phyloP scores from a whole-genome alignment of 1,139 yeast species.

The Petasospora fabianii region DNA sequence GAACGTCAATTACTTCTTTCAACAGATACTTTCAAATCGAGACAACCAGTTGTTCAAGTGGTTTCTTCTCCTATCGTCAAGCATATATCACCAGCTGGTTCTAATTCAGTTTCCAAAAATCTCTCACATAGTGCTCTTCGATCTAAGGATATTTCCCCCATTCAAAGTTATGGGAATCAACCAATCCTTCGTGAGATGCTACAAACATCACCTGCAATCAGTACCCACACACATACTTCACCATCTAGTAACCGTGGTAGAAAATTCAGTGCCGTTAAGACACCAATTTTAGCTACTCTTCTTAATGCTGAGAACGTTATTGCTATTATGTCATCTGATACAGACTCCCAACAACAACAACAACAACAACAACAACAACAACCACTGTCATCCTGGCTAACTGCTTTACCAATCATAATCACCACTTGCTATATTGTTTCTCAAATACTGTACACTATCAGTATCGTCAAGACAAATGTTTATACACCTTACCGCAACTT shows the following conservation, averaged over 20 bases:
- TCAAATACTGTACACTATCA: constrained; percentile 15
- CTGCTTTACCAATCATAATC: constrained; percentile 9
- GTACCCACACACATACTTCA: not conserved
- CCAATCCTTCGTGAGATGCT: constrained; percentile 2
- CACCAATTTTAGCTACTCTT: constrained; percentile 20
- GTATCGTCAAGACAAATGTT: constrained; percentile 21
- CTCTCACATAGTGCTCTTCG: too few species aligned
- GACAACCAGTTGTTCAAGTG: constrained; percentile 7
- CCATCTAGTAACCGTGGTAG: not conserved
- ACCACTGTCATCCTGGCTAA: constrained; percentile 1
- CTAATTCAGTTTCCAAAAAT: too few species aligned
- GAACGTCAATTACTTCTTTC: constrained; percentile 14
- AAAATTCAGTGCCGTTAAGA: constrained; percentile 12
- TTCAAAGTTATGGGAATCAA: constrained; percentile 9
- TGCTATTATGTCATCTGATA: constrained; percentile 7
- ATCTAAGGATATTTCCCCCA: constrained; percentile 20
- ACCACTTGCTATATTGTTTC: constrained; percentile 12
- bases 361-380: not conserved
- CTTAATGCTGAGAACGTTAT: constrained; percentile 12
- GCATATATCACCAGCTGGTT: too few species aligned
- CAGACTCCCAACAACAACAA: too few species aligned
- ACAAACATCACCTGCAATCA: not conserved
- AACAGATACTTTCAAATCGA: constrained; percentile 8
- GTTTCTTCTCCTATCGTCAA: constrained; percentile 4
- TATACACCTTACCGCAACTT: constrained; percentile 13